Percentiles rank a stretch among this genome's conserved stretches.
Conservation (phyloP, 164 flowering plant genomes). For the Aristolochia contorta region DNA sequence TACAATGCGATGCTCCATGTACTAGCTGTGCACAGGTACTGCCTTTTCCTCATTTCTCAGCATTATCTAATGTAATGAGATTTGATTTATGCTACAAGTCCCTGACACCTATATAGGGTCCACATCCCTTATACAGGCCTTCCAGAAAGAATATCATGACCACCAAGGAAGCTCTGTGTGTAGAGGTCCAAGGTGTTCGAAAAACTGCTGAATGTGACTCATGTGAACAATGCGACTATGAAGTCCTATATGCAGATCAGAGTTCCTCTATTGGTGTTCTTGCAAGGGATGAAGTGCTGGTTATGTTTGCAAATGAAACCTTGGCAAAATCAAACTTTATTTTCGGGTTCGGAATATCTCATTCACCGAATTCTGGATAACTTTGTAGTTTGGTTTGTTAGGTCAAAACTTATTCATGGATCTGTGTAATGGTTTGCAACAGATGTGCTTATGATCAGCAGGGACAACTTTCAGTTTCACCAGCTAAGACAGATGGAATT, state of each 20-base stretch:
- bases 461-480: constrained; percentile 52
- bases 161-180: constrained; percentile 42
- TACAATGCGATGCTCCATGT: constrained; percentile 92
- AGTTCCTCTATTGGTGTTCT: constrained; percentile 80
- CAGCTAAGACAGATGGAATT: constrained; percentile 68
- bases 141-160: constrained; percentile 31
- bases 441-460: constrained; percentile 89
- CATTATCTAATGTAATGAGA: not conserved
- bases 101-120: constrained; percentile 41
- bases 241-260: constrained; percentile 72
- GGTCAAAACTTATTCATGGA: not conserved
- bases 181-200: constrained; percentile 38
- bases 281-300: constrained; percentile 47
- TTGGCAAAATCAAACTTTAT: constrained; percentile 25
- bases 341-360: constrained; percentile 41
- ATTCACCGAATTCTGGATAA: not conserved
- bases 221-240: constrained; percentile 69
- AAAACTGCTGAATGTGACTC: constrained; percentile 25
- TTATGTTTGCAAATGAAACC: constrained; percentile 45
- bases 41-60: not conserved
- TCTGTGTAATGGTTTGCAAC: not conserved
- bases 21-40: constrained; percentile 39
- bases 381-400: not conserved
- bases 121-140: constrained; percentile 66
- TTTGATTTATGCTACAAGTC: not conserved